Base-by-base conservation (phyloP, 805 yeast species). In the Wickerhamomyces tratensis region DNA sequence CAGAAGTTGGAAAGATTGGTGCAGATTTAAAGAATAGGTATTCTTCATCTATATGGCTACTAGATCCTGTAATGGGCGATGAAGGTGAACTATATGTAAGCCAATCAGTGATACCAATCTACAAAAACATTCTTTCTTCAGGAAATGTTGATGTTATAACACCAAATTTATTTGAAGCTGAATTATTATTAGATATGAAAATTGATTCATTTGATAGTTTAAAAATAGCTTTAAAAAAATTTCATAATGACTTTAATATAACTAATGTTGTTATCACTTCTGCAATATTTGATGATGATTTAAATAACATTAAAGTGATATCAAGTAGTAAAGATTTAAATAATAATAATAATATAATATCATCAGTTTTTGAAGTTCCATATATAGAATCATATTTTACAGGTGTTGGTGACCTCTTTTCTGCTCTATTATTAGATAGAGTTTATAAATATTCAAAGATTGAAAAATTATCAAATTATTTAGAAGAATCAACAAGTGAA, bases 371-470 rank as follows among this genome's bases (percentile, higher is more conserved):
- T 52, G 69, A 70, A 49, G 70, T 83, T 12, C 82, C 85, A 2
- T 66, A 70, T 33, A 74, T 86, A 36, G 77, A 81, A 42, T 80
- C 91, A 6, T 87, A 91, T 58, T 91, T 89, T 63, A 86, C 96
- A 0, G 98, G 98, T 2, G 95, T 93, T 0, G 98, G 98, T 7
- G 98, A 89, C 54, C 62, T 89, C 36, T 89, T 91, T 52, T 81
- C 95, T 0, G 91, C 95, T 0, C 59, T 89, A 35, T 59, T 88
- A 31, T 51, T 86, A 6, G 94, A 83, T 58, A 72, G 85, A 49
- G 64, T 80, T 29, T 65, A 61, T 50, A 58, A 57, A 36, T 48
- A 50, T n/a, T 37, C 50, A n/a, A 43, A 39, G 38, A 14, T 33
- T 6, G 25, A 13, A 3, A n/a, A 39, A 7, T 37, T 33, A 29